Evolutionary conservation across 2,329 filamentous ascomycete species (phyloP).

Genomic region (Apiospora rasikravindrae): DNA sequence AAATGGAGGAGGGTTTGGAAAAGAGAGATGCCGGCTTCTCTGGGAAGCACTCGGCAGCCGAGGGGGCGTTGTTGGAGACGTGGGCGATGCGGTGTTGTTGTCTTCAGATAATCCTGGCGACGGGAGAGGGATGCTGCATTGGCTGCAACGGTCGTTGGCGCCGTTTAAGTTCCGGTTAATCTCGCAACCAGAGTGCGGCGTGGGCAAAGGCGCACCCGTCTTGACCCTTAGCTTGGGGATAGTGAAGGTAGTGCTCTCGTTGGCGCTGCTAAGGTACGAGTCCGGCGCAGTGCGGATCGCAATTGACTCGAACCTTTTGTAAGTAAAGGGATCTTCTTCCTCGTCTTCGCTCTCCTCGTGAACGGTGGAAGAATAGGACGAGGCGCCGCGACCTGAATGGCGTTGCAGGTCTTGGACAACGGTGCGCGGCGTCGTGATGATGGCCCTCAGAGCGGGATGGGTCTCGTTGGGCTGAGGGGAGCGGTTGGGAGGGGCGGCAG

Average conservation of each 20-base stretch:
- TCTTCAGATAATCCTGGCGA: slow-evolving; percentile 36
- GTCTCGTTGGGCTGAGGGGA: slow-evolving; percentile 50
- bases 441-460: slow-evolving; percentile 57
- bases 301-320: slow-evolving; percentile 33
- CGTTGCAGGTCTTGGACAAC: slow-evolving; percentile 53
- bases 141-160: slow-evolving; percentile 29
- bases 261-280: slow-evolving; percentile 19
- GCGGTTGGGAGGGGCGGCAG: slow-evolving; percentile 26
- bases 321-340: slow-evolving; percentile 41
- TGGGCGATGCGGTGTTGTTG: slow-evolving; percentile 35
- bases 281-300: slow-evolving; percentile 26
- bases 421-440: slow-evolving; percentile 37
- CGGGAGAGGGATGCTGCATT: slow-evolving; percentile 33
- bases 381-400: slow-evolving; percentile 58
- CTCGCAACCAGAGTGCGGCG: slow-evolving; percentile 38
- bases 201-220: slow-evolving; percentile 36
- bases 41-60: slow-evolving; percentile 30
- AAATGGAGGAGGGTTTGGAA: slow-evolving; percentile 33
- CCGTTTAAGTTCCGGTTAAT: slow-evolving; percentile 22
- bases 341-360: slow-evolving; percentile 47
- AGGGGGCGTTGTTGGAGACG: slow-evolving; percentile 36
- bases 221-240: slow-evolving; percentile 33
- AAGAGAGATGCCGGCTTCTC: slow-evolving; percentile 29
- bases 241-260: slow-evolving; percentile 22
- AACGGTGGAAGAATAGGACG: slow-evolving; percentile 40